Conservation (phyloP, 2,329 filamentous ascomycete genomes). For the Ceratocystis papillata region DNA sequence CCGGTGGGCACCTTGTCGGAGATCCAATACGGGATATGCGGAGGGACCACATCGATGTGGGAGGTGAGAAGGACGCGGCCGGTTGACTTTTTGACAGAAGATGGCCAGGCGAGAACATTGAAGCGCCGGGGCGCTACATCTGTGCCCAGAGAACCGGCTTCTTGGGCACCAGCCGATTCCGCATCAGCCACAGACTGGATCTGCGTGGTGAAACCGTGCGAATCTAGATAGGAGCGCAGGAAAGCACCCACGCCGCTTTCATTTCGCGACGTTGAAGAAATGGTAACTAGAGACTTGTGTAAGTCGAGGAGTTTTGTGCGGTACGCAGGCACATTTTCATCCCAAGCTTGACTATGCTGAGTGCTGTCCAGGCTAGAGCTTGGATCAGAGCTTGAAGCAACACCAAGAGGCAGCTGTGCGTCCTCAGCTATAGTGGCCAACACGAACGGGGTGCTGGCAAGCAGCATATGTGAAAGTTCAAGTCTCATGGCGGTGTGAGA, state of each 20-base stretch:
- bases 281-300: slow-evolving; percentile 22
- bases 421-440: background rate
- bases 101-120: slow-evolving; percentile 64
- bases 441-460: background rate
- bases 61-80: slow-evolving; percentile 59
- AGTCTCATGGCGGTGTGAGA: background rate
- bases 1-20: slow-evolving; percentile 37
- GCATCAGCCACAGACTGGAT: slow-evolving; percentile 35
- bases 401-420: background rate
- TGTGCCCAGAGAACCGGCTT: slow-evolving; percentile 27
- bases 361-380: background rate
- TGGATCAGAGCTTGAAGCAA: background rate
- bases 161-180: background rate
- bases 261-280: slow-evolving; percentile 23
- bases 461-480: background rate
- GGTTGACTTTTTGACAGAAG: slow-evolving; percentile 37
- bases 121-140: slow-evolving; percentile 38
- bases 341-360: background rate
- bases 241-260: slow-evolving; percentile 49
- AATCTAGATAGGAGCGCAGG: slow-evolving; percentile 54
- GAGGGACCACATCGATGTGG: slow-evolving; percentile 73
- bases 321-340: slow-evolving; percentile 16
- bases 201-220: slow-evolving; percentile 36
- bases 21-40: slow-evolving; percentile 58
- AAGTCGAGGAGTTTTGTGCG: slow-evolving; percentile 17